phyloP scores from a whole-genome alignment of 1,284 basidiomycete species.

The Tylopilus sp. region DNA sequence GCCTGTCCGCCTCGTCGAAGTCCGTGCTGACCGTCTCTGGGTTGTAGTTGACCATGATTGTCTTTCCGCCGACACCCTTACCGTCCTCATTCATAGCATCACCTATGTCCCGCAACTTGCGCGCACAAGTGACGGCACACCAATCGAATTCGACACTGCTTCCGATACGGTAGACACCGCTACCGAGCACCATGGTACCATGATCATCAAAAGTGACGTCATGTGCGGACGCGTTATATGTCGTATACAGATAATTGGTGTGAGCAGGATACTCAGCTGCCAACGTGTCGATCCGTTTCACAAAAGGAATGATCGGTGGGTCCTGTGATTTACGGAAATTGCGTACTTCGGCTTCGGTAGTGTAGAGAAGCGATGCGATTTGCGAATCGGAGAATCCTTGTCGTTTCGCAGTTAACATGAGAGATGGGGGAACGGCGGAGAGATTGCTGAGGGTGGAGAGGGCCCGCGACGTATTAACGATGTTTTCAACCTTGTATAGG shows the following conservation, averaged over 20 bases:
- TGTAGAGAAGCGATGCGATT: conserved; percentile 74
- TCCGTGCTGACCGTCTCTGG: conserved; percentile 99
- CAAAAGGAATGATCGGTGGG: conserved; percentile 81
- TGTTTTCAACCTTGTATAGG: conserved; percentile 98
- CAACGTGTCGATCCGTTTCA: conserved; percentile 99
- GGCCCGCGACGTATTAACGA: conserved; percentile 78
- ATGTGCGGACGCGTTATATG: conserved; percentile 96
- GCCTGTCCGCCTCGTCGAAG: conserved; percentile 96
- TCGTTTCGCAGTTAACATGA: conserved; percentile 81
- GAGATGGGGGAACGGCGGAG: conserved; percentile 59
- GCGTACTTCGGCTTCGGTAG: conserved; percentile 77
- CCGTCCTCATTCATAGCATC: conserved; percentile 43
- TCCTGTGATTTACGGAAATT: conserved; percentile 81
- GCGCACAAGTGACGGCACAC: conserved; percentile 98
- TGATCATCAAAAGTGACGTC: conserved; percentile 96
- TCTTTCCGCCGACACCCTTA: conserved; percentile 37
- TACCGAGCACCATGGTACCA: conserved; percentile 99
- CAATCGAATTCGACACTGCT: conserved; percentile 99
- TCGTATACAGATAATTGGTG: conserved; percentile 99
- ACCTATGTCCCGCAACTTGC: conserved; percentile 88
- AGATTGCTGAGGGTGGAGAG: conserved; percentile 70
- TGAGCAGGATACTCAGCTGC: conserved; percentile 98
- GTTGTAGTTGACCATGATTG: conserved; percentile 99
- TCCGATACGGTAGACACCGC: conserved; percentile 97
- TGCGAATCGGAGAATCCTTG: conserved; percentile 96